Evolutionary conservation across 805 yeast genomes (phyloP).

Genomic region (Metschnikowia similis): DNA sequence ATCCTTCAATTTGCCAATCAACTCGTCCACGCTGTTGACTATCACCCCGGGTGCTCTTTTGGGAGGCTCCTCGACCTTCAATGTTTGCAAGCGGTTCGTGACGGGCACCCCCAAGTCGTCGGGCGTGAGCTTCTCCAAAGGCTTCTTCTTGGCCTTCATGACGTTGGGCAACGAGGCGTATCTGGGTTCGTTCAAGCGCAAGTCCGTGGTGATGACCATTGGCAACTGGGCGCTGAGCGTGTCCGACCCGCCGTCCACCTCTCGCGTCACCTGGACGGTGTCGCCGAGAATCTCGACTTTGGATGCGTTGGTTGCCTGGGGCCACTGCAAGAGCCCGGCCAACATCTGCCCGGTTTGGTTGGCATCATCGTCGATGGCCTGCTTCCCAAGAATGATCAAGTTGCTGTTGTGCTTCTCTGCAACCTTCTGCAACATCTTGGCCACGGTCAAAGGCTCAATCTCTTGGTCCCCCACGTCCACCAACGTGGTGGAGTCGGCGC

Average conservation of each 20-base stretch:
- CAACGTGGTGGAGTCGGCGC: constrained; percentile 82
- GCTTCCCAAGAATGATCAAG: constrained; percentile 88
- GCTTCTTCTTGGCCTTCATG: constrained; percentile 98
- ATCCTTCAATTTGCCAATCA: constrained; percentile 73
- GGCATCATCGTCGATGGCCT: constrained; percentile 92
- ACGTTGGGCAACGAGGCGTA: constrained; percentile 93
- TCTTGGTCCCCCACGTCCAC: constrained; percentile 70
- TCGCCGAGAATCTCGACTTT: constrained; percentile 64
- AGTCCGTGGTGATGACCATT: constrained; percentile 83
- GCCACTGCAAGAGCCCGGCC: constrained; percentile 92
- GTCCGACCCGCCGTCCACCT: constrained; percentile 94
- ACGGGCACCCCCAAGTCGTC: constrained; percentile 69
- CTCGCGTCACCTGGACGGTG: constrained; percentile 73
- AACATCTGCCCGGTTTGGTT: constrained; percentile 96
- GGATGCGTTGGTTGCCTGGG: constrained; percentile 94
- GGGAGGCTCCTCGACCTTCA: constrained; percentile 83
- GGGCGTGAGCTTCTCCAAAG: constrained; percentile 60
- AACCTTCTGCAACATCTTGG: constrained; percentile 73
- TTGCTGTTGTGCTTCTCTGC: constrained; percentile 70
- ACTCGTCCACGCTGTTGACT: constrained; percentile 78
- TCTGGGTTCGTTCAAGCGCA: constrained; percentile 91
- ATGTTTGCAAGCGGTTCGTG: constrained; percentile 57
- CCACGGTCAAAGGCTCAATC: constrained; percentile 85
- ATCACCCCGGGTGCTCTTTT: constrained; percentile 75
- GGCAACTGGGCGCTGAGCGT: constrained; percentile 76